Base-by-base conservation (phyloP, 1,284 basidiomycete genomes). In the Ganoderma sinense region DNA sequence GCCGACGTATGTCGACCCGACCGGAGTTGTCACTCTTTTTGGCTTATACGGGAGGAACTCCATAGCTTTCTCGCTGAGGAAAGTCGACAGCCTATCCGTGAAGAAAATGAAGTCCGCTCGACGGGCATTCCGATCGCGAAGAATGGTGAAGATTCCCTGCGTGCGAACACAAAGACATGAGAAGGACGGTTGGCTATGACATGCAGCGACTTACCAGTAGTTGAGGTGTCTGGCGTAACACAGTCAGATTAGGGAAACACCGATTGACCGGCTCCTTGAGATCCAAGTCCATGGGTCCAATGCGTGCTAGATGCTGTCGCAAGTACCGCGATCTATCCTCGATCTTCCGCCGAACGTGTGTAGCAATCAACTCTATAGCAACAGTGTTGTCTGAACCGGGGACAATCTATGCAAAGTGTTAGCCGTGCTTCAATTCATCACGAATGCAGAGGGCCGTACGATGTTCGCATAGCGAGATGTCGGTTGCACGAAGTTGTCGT, bases 401-500 rank as follows among this genome's bases (percentile, higher is more conserved):
- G 11, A 98, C 96, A 73, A 98, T 97, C 96, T 97, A 74, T 2
- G 6, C n/a, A 2, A 69, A 29, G 36, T 60, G 59, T 18, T 11
- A n/a, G 29, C 31, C 18, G 11, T 5, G 13, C 6, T 29, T 13
- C 36, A 10, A 10, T n/a, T n/a, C n/a, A n/a, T n/a, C n/a, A n/a
- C 4, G n/a, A 48, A 3, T 26, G 23, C 18, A 8, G 26, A 65
- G 11, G 78, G 90, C 18, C 23, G 77, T 73, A 96, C 95, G 62
- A 97, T 94, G 77, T 99, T 96, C 4, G 97, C 97, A 78, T 93
- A 87, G 51, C 91, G 88, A 16, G 95, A 89, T 2, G 94, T 95
- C 0, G 97, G 97, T 60, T 90, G 89, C n/a, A 99, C 96, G 75
- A 97, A 98, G 78, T 96, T 94, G 80, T 99, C 97, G 76, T 94